A percentile compares a stretch with the other conserved stretches of the same genome.
Conservation (phyloP, 2,329 filamentous ascomycete species). For the Trichophyton equinum region DNA sequence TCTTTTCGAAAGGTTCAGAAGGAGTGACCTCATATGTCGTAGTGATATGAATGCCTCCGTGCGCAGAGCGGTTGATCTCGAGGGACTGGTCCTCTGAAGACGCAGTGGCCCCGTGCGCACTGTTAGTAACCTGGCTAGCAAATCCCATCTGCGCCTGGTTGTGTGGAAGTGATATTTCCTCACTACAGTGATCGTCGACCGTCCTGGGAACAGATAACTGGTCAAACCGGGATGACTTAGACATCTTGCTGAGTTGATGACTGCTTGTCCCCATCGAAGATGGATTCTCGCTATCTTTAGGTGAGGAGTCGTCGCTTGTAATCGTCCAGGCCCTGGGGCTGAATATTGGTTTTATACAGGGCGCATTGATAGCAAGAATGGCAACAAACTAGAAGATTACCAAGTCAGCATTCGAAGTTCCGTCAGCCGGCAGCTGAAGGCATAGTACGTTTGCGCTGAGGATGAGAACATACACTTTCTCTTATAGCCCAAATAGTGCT, state of each 20-base stretch:
- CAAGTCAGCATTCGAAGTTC: neutral
- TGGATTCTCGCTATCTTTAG: slow-evolving; percentile 6
- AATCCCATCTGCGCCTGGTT: neutral
- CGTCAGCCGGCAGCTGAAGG: neutral
- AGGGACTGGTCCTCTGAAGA: neutral
- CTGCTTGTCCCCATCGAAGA: neutral
- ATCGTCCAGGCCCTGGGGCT: neutral
- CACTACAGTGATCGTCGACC: slow-evolving; percentile 3
- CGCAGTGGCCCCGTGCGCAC: neutral
- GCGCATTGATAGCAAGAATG: slow-evolving; percentile 34
- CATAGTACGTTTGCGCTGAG: neutral
- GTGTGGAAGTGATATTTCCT: slow-evolving; percentile 2
- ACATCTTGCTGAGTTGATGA: slow-evolving; percentile 4
- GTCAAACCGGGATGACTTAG: slow-evolving; percentile 3
- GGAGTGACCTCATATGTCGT: neutral
- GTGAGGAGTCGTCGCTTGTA: neutral
- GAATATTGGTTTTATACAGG: slow-evolving; percentile 33
- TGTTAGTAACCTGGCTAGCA: neutral
- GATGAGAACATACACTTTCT: slow-evolving; percentile 25
- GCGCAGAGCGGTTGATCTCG: neutral
- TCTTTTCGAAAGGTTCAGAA: neutral
- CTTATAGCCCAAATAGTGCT: slow-evolving; percentile 35
- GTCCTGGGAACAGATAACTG: slow-evolving; percentile 3
- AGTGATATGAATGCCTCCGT: neutral
- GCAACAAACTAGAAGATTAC: slow-evolving; percentile 26